Conservation (phyloP, 441 rosid genomes). For the Hura crepitans region DNA sequence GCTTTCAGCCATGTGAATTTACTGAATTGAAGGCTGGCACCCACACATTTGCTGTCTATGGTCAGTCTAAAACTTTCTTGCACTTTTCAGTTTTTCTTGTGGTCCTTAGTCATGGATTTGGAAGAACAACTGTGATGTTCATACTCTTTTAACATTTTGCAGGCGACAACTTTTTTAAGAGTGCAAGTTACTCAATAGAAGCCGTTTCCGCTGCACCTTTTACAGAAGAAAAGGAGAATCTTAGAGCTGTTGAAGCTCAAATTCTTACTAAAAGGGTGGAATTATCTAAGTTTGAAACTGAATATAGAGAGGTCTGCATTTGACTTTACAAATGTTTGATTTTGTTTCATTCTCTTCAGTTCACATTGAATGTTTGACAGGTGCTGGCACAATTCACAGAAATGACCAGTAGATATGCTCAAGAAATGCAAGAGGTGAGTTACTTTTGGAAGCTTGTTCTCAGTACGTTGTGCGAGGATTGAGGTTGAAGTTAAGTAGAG, state of each 20-base stretch:
- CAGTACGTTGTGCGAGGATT: background rate
- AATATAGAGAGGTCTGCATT: slow-evolving; percentile 70
- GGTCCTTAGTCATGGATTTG: slow-evolving; percentile 18
- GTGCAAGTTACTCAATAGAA: slow-evolving; percentile 79
- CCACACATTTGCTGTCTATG: slow-evolving; percentile 86
- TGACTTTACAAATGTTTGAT: background rate
- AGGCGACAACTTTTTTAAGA: slow-evolving; percentile 94
- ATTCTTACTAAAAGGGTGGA: slow-evolving; percentile 76
- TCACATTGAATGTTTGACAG: slow-evolving; percentile 30
- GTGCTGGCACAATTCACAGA: slow-evolving; percentile 77
- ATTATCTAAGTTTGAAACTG: slow-evolving; percentile 81
- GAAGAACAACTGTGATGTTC: slow-evolving; percentile 17
- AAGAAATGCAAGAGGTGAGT: slow-evolving; percentile 85
- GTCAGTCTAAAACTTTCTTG: slow-evolving; percentile 40
- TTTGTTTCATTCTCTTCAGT: slow-evolving; percentile 14
- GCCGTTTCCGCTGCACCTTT: slow-evolving; percentile 76
- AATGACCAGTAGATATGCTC: slow-evolving; percentile 84
- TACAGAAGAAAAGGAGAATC: slow-evolving; percentile 61
- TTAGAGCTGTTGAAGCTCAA: slow-evolving; percentile 72
- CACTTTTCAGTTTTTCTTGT: slow-evolving; percentile 8
- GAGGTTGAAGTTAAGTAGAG: slow-evolving; percentile 4
- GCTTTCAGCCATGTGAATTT: slow-evolving; percentile 91
- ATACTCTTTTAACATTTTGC: slow-evolving; percentile 23
- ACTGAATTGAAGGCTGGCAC: slow-evolving; percentile 76
- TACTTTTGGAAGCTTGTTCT: slow-evolving; percentile 2